Conservation (phyloP, 805 yeast genomes). For the Kazachstania africana region DNA sequence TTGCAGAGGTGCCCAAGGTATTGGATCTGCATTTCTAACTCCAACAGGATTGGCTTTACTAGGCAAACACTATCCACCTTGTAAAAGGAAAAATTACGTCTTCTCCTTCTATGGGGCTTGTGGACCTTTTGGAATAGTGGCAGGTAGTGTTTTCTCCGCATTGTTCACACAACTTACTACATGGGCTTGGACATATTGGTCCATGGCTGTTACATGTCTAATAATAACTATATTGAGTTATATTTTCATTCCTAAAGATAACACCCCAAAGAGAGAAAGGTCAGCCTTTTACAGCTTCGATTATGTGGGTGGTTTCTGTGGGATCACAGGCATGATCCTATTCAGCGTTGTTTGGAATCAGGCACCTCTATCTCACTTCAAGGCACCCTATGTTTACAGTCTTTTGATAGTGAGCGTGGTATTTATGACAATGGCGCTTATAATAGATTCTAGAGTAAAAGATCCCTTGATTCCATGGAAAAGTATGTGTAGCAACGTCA, state of each 20-base stretch:
- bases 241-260: constrained; percentile 22
- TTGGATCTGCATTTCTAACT: constrained; percentile 46
- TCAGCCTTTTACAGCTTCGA: constrained; percentile 17
- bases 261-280: not conserved
- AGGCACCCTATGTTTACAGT: constrained; percentile 37
- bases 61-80: constrained; percentile 27
- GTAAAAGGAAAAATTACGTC: constrained; percentile 36
- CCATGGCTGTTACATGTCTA: constrained; percentile 31
- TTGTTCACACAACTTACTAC: constrained; percentile 31
- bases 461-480: constrained; percentile 39
- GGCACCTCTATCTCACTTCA: constrained; percentile 57
- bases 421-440: constrained; percentile 24
- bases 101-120: constrained; percentile 48
- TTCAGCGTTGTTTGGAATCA: constrained; percentile 56
- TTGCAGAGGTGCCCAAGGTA: constrained; percentile 53
- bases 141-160: constrained; percentile 44
- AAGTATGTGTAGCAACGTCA: constrained; percentile 1
- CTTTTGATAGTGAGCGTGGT: constrained; percentile 37
- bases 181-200: constrained; percentile 56
- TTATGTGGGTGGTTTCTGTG: constrained; percentile 36
- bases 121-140: constrained; percentile 51
- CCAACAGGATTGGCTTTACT: constrained; percentile 49
- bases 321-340: constrained; percentile 42
- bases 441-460: constrained; percentile 32
- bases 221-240: constrained; percentile 24